phyloP scores from a whole-genome alignment of 2,329 filamentous ascomycete species.

The Bipolaris victoriae region DNA sequence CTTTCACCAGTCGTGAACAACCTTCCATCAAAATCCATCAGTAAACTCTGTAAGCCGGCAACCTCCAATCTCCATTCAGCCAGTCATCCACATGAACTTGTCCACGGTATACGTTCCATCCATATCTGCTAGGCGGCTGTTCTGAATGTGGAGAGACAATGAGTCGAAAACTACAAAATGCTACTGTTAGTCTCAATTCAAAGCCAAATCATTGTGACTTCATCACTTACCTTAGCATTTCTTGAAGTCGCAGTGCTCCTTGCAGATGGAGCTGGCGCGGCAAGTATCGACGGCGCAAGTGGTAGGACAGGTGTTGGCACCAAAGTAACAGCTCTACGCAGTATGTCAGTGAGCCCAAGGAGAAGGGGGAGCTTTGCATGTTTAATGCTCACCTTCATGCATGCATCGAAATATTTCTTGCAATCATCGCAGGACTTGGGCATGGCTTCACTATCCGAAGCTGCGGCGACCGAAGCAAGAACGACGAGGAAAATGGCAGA shows the following conservation, averaged over 20 bases:
- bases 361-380: too few species aligned
- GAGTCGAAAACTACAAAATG: background rate
- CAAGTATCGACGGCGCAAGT: background rate
- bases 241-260: background rate
- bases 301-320: background rate
- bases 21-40: too few species aligned
- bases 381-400: background rate
- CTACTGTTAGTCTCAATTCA: background rate
- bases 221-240: background rate
- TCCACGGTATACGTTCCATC: too few species aligned
- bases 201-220: background rate
- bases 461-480: background rate
- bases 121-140: too few species aligned
- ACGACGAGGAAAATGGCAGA: background rate
- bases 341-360: background rate
- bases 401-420: background rate
- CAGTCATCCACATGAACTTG: too few species aligned
- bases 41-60: too few species aligned
- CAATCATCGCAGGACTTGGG: background rate
- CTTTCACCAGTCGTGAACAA: too few species aligned
- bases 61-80: too few species aligned
- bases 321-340: background rate
- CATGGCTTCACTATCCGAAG: background rate
- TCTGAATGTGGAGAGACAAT: too few species aligned
- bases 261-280: background rate